phyloP scores from a whole-genome alignment of 2,329 filamentous ascomycete genomes.

The Malbranchea cinnamomea region DNA sequence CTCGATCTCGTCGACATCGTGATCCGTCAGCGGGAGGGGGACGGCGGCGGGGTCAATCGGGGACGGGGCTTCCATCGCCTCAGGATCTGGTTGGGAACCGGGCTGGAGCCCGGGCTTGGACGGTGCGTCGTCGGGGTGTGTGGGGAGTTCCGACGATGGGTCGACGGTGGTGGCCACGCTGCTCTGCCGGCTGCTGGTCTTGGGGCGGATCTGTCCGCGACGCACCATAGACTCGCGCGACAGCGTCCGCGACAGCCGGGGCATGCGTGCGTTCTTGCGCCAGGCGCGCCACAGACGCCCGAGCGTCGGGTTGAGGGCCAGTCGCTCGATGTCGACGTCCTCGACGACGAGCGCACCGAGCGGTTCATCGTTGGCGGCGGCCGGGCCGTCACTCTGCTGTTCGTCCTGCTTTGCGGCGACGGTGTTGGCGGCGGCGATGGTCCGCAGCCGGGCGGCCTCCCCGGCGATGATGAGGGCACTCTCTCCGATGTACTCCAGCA shows the following conservation, averaged over 20 bases:
- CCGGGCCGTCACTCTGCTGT: too few species aligned
- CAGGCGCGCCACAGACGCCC: constrained; percentile 87
- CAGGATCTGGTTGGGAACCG: constrained; percentile 3
- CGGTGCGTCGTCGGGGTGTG: constrained; percentile 6
- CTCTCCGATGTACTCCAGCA: constrained; percentile 87
- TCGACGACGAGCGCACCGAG: constrained; percentile 67
- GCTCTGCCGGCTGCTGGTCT: constrained; percentile 22
- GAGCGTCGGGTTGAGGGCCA: constrained; percentile 76
- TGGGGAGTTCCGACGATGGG: constrained; percentile 9
- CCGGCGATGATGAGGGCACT: constrained; percentile 77
- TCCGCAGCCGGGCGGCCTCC: constrained; percentile 68
- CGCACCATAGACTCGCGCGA: constrained; percentile 26
- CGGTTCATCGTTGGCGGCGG: too few species aligned
- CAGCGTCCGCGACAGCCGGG: constrained; percentile 26
- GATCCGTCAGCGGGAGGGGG: constrained; percentile 51
- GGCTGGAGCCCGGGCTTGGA: constrained; percentile 1
- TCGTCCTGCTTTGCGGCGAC: too few species aligned
- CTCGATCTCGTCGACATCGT: constrained; percentile 68
- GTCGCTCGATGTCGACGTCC: constrained; percentile 81
- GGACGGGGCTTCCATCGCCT: constrained; percentile 12
- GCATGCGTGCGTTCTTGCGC: constrained; percentile 53
- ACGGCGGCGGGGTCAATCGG: constrained; percentile 43
- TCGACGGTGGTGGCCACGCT: constrained; percentile 24
- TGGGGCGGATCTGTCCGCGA: constrained; percentile 13
- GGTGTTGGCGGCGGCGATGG: too few species aligned